Evolutionary conservation across 1,284 basidiomycete genomes (phyloP).

Genomic region (Ganoderma sinense): DNA sequence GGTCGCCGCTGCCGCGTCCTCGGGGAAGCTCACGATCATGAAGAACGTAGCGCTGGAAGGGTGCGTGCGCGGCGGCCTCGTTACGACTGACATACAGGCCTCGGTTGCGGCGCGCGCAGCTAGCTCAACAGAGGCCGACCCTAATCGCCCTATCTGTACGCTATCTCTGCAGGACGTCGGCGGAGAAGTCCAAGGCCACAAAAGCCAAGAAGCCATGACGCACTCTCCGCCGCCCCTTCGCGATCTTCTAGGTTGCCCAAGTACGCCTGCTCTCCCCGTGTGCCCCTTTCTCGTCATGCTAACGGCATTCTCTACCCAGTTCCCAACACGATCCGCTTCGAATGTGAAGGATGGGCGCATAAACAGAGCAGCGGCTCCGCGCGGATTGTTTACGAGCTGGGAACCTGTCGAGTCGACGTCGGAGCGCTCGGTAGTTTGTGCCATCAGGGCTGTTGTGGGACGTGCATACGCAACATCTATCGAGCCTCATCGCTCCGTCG

Average conservation of each 20-base stretch:
- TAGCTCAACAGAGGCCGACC: constrained; percentile 3
- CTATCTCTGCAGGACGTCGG: constrained; percentile 19
- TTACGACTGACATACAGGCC: neutral
- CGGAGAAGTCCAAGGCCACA: constrained; percentile 27
- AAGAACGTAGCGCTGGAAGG: constrained; percentile 62
- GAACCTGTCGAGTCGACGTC: constrained; percentile 5
- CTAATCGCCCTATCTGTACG: neutral
- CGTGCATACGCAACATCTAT: constrained; percentile 2
- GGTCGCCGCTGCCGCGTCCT: constrained; percentile 87
- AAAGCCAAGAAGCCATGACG: constrained; percentile 33
- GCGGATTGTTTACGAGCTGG: neutral
- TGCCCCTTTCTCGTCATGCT: constrained; percentile 1
- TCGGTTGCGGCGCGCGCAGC: constrained; percentile 1
- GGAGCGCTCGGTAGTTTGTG: neutral
- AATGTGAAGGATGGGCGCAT: constrained; percentile 1
- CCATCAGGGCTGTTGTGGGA: neutral
- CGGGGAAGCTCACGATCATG: constrained; percentile 90
- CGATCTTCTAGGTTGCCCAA: constrained; percentile 3
- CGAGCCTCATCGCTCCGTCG: constrained; percentile 1
- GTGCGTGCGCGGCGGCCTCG: constrained; percentile 45
- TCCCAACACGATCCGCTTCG: constrained; percentile 3
- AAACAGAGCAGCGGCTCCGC: constrained; percentile 6
- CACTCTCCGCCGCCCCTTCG: neutral
- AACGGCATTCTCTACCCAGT: neutral
- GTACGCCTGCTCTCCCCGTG: constrained; percentile 16